Conservation (phyloP, 2,329 filamentous ascomycete species). For the Trichoderma sp. region DNA sequence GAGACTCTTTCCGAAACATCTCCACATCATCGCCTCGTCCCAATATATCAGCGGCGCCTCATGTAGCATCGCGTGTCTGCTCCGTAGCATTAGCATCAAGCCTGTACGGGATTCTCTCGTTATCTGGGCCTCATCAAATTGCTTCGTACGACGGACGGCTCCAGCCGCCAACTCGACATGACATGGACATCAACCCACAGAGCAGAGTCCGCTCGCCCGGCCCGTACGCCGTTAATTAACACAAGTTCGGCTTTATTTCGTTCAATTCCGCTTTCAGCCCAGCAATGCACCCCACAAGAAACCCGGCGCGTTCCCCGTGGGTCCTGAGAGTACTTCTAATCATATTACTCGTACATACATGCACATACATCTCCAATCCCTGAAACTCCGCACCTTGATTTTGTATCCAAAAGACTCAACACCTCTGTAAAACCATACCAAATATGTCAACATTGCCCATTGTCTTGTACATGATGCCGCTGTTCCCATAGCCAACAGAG, state of each 20-base stretch:
- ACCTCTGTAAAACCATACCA: neutral
- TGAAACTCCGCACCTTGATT: conserved; percentile 1
- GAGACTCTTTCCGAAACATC: neutral
- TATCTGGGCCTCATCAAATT: neutral
- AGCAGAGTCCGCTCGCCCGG: neutral
- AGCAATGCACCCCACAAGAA: neutral
- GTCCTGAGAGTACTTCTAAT: neutral
- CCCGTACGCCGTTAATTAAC: neutral
- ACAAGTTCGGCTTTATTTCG: conserved; percentile 13
- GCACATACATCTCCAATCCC: neutral
- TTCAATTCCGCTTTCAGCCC: conserved; percentile 14
- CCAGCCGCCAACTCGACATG: neutral
- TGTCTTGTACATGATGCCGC: neutral
- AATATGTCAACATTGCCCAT: neutral
- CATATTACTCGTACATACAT: neutral
- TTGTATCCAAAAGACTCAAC: neutral
- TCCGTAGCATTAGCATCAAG: neutral
- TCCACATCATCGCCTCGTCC: neutral
- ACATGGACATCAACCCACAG: neutral
- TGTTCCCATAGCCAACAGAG: neutral
- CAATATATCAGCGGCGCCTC: neutral
- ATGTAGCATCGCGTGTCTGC: neutral
- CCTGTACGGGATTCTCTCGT: neutral
- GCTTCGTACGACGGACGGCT: neutral
- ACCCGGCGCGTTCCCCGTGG: neutral